Conservation (phyloP, 306 rosid species). For the Vicia faba region DNA sequence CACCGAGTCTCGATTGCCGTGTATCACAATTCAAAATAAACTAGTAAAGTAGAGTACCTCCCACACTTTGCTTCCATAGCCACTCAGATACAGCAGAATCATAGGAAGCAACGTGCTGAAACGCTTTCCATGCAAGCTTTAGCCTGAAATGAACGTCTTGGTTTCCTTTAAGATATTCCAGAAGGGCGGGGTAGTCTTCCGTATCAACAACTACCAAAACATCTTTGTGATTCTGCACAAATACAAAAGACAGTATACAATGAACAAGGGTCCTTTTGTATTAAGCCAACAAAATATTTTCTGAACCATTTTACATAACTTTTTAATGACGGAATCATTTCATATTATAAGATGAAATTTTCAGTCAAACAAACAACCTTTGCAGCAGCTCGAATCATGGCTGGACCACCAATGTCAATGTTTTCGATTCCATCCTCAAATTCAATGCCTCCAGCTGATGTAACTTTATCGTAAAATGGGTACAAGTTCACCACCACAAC, state of each 20-base stretch:
- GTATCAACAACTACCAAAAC: slow-evolving; percentile 93
- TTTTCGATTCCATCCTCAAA: slow-evolving; percentile 96
- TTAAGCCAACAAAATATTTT: slow-evolving; percentile 24
- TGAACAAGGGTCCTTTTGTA: neutral
- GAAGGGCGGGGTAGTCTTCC: slow-evolving; percentile 74
- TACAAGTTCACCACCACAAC: slow-evolving; percentile 91
- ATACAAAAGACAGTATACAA: slow-evolving; percentile 26
- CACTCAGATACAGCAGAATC: slow-evolving; percentile 95
- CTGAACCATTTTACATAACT: neutral
- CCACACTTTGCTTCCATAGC: slow-evolving; percentile 87
- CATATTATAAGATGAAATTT: slow-evolving; percentile 3
- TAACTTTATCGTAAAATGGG: slow-evolving; percentile 85
- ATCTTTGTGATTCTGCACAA: slow-evolving; percentile 81
- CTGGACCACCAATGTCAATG: slow-evolving; percentile 97
- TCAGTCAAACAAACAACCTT: slow-evolving; percentile 60
- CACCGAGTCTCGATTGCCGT: neutral
- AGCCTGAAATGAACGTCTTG: slow-evolving; percentile 66
- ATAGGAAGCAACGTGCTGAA: slow-evolving; percentile 86
- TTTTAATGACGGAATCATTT: slow-evolving; percentile 1
- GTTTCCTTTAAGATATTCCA: slow-evolving; percentile 72
- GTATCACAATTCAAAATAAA: slow-evolving; percentile 14
- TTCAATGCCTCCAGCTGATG: slow-evolving; percentile 65
- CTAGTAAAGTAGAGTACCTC: slow-evolving; percentile 58
- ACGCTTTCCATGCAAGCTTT: slow-evolving; percentile 95
- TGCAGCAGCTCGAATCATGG: slow-evolving; percentile 97